Base-by-base conservation (phyloP, 176 grass and related monocot genomes). In the Carex kokanica region DNA sequence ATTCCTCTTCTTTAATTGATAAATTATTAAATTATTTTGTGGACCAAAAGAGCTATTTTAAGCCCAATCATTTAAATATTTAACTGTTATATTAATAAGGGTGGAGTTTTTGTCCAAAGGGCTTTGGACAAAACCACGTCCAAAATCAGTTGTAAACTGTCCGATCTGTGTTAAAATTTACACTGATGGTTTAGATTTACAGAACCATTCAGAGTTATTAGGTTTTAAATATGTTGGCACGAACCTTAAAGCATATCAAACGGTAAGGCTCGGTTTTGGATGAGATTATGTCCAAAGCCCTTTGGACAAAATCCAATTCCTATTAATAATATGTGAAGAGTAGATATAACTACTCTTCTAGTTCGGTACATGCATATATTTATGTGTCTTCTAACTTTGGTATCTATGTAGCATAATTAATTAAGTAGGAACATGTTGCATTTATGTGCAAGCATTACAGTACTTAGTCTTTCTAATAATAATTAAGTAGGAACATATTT, bases 311-410 rank as follows among this genome's bases (percentile, higher is more conserved):
- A 27, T 27, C 27, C 27, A 27, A 27, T 27, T 27, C 27, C 27
- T 38, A 43, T 17, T 41, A n/a, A 43, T 41, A 16, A 20, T 43
- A 70, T 43, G 36, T 8, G 10, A 31, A 70, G 31, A 70, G 67
- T 70, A 32, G 67, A 70, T 70, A 70, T 43, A 70, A 9, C 67
- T 43, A 70, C 36, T 41, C 67, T 70, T 70, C 17, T 43, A 66
- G 1, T 43, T 45, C 3, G 38, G 14, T 68, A 40, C 12, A 40
- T 40, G 15, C 16, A 40, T 38, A 15, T 61, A 7, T 41, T 3
- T 23, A 61, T 29, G 16, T 59, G 57, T 59, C 6, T 62, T 27
- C 20, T 62, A 62, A 62, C 17, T 18, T 67, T 38, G 64, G 64
- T 38, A 67, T 0, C 62, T 31, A 9, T 10, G 59, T 61, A 4